Conservation (phyloP, 1,284 basidiomycete species). For the Ceratobasidium sp. region DNA sequence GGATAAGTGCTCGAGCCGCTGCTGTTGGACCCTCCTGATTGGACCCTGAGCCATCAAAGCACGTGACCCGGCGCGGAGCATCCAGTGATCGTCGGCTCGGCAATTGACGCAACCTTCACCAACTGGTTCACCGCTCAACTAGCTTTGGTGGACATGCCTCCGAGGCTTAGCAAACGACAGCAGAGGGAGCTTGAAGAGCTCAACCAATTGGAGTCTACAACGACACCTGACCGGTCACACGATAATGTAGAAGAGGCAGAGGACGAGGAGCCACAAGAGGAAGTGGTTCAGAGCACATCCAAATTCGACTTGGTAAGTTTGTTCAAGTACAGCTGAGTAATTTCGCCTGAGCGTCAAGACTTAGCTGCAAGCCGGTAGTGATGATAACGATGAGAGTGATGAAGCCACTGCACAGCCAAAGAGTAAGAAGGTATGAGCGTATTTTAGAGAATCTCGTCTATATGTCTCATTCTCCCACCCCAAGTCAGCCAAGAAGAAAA, state of each 20-base stretch:
- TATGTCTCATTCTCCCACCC: neutral
- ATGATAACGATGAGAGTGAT: conserved; percentile 68
- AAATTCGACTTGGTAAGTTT: conserved; percentile 49
- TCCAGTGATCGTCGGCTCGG: conserved; percentile 3
- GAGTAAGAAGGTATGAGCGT: conserved; percentile 53
- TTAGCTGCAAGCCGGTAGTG: conserved; percentile 50
- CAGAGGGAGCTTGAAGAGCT: conserved; percentile 85
- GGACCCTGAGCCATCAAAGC: neutral
- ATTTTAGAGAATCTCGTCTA: neutral
- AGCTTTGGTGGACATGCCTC: conserved; percentile 53
- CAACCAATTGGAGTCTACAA: conserved; percentile 58
- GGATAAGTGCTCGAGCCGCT: neutral
- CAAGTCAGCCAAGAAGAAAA: conserved; percentile 48
- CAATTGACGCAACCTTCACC: conserved; percentile 12
- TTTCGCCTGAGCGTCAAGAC: neutral
- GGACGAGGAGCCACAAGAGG: conserved; percentile 56
- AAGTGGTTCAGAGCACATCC: conserved; percentile 50
- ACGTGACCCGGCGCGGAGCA: neutral
- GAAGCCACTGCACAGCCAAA: conserved; percentile 43
- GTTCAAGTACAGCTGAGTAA: neutral
- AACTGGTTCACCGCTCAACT: neutral
- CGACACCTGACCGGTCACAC: neutral
- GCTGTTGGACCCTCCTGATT: too few relatives aligned
- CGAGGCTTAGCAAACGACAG: conserved; percentile 77
- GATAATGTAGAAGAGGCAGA: conserved; percentile 49